Evolutionary conservation across 305 asterid species (phyloP).

Genomic region (Plantago rigida): DNA sequence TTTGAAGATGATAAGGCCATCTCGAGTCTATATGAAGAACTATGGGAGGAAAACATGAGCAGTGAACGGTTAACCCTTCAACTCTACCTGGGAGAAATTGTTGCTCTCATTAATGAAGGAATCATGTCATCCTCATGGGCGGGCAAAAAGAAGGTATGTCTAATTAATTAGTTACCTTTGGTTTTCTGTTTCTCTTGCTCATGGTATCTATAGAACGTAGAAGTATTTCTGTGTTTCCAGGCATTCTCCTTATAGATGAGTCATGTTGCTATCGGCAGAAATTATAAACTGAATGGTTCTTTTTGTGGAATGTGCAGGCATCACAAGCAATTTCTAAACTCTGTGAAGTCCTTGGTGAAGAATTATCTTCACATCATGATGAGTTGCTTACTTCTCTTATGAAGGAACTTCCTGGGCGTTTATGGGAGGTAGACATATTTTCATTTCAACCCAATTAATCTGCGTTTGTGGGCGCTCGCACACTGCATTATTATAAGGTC

Average conservation of each 20-base stretch:
- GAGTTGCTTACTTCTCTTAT: conserved; percentile 62
- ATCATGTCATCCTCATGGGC: conserved; percentile 88
- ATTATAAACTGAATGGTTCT: conserved; percentile 17
- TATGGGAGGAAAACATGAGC: conserved; percentile 98
- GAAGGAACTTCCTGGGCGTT: conserved; percentile 93
- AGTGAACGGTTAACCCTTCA: conserved; percentile 81
- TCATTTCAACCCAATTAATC: conserved; percentile 8
- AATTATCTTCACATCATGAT: conserved; percentile 66
- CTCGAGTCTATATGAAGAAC: conserved; percentile 71
- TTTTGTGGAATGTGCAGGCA: conserved; percentile 55
- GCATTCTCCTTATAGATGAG: conserved; percentile 3
- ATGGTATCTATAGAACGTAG: background rate
- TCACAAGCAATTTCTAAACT: conserved; percentile 75
- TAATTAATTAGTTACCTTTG: conserved; percentile 13
- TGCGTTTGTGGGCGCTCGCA: background rate
- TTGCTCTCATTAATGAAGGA: conserved; percentile 64
- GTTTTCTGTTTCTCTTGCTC: background rate
- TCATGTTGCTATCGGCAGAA: conserved; percentile 14
- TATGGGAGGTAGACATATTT: conserved; percentile 75
- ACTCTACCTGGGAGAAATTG: conserved; percentile 78
- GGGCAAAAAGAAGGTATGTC: conserved; percentile 71
- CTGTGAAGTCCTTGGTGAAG: conserved; percentile 78
- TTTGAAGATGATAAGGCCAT: conserved; percentile 89
- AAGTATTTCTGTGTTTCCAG: conserved; percentile 15
- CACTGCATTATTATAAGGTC: too few species aligned